A percentile compares a stretch with the other conserved stretches of the same genome.
Conservation (phyloP, 257 asterid species). For the Forsythia viridissima region DNA sequence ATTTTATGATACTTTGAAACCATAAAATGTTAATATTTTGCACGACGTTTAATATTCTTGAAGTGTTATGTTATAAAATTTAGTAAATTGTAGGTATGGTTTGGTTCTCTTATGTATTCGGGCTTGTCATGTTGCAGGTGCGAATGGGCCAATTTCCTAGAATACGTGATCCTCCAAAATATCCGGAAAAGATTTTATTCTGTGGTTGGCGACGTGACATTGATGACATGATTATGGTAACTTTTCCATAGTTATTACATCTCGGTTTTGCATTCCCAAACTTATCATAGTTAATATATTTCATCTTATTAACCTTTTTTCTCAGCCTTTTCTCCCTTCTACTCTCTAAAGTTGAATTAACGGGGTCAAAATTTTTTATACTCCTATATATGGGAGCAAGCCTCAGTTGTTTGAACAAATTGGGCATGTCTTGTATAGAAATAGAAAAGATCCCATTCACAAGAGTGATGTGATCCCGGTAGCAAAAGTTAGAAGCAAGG, state of each 20-base stretch:
- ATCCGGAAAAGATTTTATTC: constrained; percentile 82
- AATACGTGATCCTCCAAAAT: constrained; percentile 80
- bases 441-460: background rate
- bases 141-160: constrained; percentile 65
- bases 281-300: constrained; percentile 16
- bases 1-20: background rate
- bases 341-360: constrained; percentile 7
- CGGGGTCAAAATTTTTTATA: background rate
- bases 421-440: background rate
- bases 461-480: background rate
- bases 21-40: background rate
- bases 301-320: constrained; percentile 4
- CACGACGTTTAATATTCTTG: background rate
- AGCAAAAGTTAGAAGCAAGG: background rate
- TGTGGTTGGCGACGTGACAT: constrained; percentile 99
- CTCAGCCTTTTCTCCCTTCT: background rate
- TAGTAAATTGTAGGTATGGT: background rate
- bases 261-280: background rate
- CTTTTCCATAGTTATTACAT: constrained; percentile 6
- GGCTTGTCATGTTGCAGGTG: constrained; percentile 48
- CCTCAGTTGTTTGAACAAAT: constrained; percentile 1
- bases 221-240: constrained; percentile 96
- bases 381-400: background rate
- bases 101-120: constrained; percentile 28
- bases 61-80: background rate